These are phyloP conservation scores for Abelmoschus esculentus DNA, from an alignment of 345 rosid species.

Conservation along the genomic window DNA sequence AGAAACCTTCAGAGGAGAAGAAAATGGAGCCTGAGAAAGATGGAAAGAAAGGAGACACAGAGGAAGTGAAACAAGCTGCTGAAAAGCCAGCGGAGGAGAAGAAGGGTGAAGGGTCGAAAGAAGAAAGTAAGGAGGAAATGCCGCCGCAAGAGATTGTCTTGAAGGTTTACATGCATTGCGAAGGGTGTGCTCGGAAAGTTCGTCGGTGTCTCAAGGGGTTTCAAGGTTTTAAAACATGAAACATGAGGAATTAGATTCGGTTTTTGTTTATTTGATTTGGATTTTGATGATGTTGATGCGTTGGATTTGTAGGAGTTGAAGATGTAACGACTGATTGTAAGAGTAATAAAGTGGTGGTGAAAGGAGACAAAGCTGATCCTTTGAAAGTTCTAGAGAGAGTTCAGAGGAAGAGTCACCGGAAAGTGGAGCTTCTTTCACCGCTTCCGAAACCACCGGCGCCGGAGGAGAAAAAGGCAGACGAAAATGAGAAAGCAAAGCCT, in stretches of 20 bases:
- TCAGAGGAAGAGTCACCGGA: slow-evolving; percentile 72
- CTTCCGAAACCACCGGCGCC: slow-evolving; percentile 64
- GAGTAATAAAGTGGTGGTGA: slow-evolving; percentile 73
- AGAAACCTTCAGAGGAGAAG: slow-evolving; percentile 36
- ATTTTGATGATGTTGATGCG: background rate
- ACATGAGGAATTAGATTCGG: background rate
- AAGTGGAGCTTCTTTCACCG: slow-evolving; percentile 85
- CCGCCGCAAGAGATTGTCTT: slow-evolving; percentile 63
- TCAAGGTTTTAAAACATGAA: slow-evolving; percentile 34
- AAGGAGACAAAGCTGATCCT: slow-evolving; percentile 94
- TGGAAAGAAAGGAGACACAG: slow-evolving; percentile 27
- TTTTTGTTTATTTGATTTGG: background rate
- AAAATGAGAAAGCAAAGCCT: slow-evolving; percentile 45
- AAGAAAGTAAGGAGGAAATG: slow-evolving; percentile 27
- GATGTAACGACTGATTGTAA: slow-evolving; percentile 78
- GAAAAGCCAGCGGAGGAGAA: slow-evolving; percentile 33
- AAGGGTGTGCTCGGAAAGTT: slow-evolving; percentile 91
- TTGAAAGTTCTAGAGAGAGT: slow-evolving; percentile 67
- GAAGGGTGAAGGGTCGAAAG: slow-evolving; percentile 33
- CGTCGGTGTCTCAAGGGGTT: slow-evolving; percentile 71
- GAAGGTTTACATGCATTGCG: slow-evolving; percentile 91
- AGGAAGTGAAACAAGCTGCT: slow-evolving; percentile 31
- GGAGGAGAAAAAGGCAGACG: slow-evolving; percentile 50
- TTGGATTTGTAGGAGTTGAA: slow-evolving; percentile 56
- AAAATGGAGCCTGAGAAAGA: slow-evolving; percentile 28